phyloP scores from a whole-genome alignment of 805 yeast genomes.

The Wickerhamomyces pijperi region DNA sequence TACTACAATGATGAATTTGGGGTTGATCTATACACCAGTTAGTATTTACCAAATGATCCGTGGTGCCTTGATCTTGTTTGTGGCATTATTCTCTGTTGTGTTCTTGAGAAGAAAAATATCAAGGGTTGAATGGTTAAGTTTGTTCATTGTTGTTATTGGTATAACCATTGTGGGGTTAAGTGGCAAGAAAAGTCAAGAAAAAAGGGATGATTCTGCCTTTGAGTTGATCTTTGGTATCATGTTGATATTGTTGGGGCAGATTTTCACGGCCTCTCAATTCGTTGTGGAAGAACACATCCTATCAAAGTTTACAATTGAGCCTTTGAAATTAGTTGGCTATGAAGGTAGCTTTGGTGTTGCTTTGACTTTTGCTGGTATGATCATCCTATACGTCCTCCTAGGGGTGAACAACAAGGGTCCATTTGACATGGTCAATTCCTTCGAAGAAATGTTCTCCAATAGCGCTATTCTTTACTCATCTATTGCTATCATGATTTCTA shows the following conservation, averaged over 20 bases:
- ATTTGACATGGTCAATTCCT: slow-evolving; percentile 44
- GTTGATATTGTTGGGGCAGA: slow-evolving; percentile 48
- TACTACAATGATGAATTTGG: slow-evolving; percentile 70
- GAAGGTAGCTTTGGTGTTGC: slow-evolving; percentile 62
- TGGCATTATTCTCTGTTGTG: slow-evolving; percentile 56
- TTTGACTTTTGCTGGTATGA: slow-evolving; percentile 33
- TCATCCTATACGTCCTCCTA: slow-evolving; percentile 28
- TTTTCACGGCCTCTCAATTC: slow-evolving; percentile 67
- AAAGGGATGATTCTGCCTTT: slow-evolving; percentile 4
- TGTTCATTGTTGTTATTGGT: slow-evolving; percentile 55
- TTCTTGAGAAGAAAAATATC: slow-evolving; percentile 47
- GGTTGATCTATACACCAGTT: slow-evolving; percentile 64
- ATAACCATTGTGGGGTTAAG: slow-evolving; percentile 65
- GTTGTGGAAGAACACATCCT: slow-evolving; percentile 68
- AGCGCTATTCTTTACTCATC: slow-evolving; percentile 39
- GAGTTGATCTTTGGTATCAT: slow-evolving; percentile 43
- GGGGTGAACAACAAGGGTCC: slow-evolving; percentile 29
- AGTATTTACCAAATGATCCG: slow-evolving; percentile 81
- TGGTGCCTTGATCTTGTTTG: slow-evolving; percentile 67
- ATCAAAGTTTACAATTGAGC: slow-evolving; percentile 38
- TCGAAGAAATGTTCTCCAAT: slow-evolving; percentile 35
- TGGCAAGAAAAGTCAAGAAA: slow-evolving; percentile 30
- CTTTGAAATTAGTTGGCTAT: slow-evolving; percentile 56
- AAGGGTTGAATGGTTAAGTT: slow-evolving; percentile 56
- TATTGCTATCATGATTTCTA: slow-evolving; percentile 57